phyloP scores from a whole-genome alignment of 495 filamentous ascomycete genomes.

The Talaromyces trachyspermus region DNA sequence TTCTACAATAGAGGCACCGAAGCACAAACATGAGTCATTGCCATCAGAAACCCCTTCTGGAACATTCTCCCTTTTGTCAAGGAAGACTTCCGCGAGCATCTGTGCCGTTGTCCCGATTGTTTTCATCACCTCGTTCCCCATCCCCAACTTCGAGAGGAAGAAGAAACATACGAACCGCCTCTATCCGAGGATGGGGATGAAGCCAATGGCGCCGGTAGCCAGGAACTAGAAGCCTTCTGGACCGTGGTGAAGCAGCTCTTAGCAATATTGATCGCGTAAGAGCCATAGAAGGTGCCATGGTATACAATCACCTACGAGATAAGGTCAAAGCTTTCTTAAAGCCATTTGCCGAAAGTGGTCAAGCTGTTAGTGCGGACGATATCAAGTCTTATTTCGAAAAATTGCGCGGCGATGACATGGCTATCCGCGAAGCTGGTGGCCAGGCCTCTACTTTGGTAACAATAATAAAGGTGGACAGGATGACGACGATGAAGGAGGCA shows the following conservation, averaged over 20 bases:
- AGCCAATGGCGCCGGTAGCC: conserved; percentile 40
- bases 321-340: conserved; percentile 87
- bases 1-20: conserved; percentile 13
- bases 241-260: conserved; percentile 83
- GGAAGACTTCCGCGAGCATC: conserved; percentile 61
- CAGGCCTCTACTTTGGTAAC: conserved; percentile 21
- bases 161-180: conserved; percentile 86
- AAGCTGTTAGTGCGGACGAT: conserved; percentile 83
- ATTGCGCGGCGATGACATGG: conserved; percentile 74
- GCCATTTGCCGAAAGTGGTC: conserved; percentile 85
- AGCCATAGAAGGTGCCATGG: conserved; percentile 96
- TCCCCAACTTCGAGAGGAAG: conserved; percentile 82
- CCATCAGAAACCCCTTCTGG: conserved; percentile 40
- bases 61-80: conserved; percentile 75
- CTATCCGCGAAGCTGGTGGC: conserved; percentile 39
- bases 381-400: conserved; percentile 95
- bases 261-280: conserved; percentile 83
- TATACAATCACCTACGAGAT: conserved; percentile 90
- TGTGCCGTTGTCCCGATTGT: conserved; percentile 74
- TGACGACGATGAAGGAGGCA: conserved; percentile 17
- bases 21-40: conserved; percentile 37
- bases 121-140: conserved; percentile 64
- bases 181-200: conserved; percentile 53
- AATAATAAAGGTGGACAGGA: conserved; percentile 9
- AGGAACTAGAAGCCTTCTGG: conserved; percentile 66